Percentiles rank a stretch among this genome's conserved stretches.
Evolutionary conservation across 306 rosid species (phyloP).

Genomic region (Quercus parvula): DNA sequence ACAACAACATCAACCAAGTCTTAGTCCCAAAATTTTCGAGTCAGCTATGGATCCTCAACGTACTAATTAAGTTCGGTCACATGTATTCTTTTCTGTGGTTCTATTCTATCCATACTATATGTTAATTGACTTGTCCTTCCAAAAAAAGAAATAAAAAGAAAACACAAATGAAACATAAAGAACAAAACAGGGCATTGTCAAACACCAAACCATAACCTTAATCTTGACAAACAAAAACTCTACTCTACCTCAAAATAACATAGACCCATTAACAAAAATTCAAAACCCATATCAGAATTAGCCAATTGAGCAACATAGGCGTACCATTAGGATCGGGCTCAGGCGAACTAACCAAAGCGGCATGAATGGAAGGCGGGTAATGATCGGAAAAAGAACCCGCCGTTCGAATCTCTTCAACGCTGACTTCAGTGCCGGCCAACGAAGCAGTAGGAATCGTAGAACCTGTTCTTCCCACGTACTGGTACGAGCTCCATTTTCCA

Average conservation of each 20-base stretch:
- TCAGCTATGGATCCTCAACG: too few relatives aligned
- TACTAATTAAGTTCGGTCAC: too few relatives aligned
- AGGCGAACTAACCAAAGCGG: slow-evolving; percentile 63
- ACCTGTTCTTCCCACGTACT: slow-evolving; percentile 62
- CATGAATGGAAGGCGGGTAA: slow-evolving; percentile 81
- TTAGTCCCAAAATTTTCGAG: too few relatives aligned
- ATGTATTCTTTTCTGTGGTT: too few relatives aligned
- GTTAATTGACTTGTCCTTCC: too few relatives aligned
- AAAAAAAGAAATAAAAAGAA: not conserved
- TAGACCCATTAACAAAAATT: slow-evolving; percentile 23
- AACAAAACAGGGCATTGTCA: not conserved
- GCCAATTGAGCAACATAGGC: not conserved
- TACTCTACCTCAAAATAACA: not conserved
- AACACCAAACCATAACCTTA: not conserved
- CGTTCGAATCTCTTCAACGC: slow-evolving; percentile 87
- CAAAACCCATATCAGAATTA: slow-evolving; percentile 13
- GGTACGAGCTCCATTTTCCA: slow-evolving; percentile 67
- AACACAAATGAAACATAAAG: not conserved
- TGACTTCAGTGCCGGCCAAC: slow-evolving; percentile 67
- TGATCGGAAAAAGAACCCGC: slow-evolving; percentile 61
- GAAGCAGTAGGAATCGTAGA: slow-evolving; percentile 62
- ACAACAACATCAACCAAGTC: not conserved
- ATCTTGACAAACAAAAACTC: not conserved
- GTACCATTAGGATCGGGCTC: slow-evolving; percentile 63
- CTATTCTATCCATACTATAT: too few relatives aligned